Base-by-base conservation (phyloP, 352 stramenopile genomes). In the Phytophthora litchii region DNA sequence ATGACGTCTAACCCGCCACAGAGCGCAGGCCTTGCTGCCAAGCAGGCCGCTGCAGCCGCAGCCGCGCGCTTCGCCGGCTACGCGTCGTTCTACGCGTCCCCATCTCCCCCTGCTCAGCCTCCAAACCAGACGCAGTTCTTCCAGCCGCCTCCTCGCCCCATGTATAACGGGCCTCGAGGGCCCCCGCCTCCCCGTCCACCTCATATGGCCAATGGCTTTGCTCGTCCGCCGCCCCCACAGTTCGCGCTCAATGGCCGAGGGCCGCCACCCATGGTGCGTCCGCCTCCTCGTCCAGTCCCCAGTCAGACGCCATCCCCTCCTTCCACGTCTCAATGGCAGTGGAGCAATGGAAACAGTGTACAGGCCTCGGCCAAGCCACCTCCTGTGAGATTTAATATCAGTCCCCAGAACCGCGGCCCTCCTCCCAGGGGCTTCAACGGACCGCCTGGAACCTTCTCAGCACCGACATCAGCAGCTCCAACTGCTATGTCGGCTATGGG, bases 11-110 rank as follows among this genome's bases (percentile, higher is more conserved):
- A 72, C 48, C 66, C 72, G 8, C 58, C 72, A 42, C 61, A 58
- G 41, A 45, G 31, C n/a, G 46, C 32, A 13, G 64, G 59, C 0
- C 59, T 75, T 0, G 54, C 64, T 7, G 68, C 67, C 19, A 73
- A 74, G 46, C 76, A 74, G 54, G 67, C 61, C 2, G 50, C 74
- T 5, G 70, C 67, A n/a, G 61, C 53, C 35, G 67, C 73, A 10
- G 75, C 68, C 57, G 72, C 60, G 48, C 78, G 66, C 54, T 86
- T 84, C 55, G 81, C 81, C 10, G 81, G 81, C 36, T 91, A 89
- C 52, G 72, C 81, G 14, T 79, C 82, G 21, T 89, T 91, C 65
- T 89, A 89, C 69, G 66, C 63, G 42, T 67, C 76, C 9, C 60
- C 72, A 1, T 42, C 60, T 1, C 17, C 21, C 34, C 35, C 37